Evolutionary conservation across 2,329 filamentous ascomycete species (phyloP), one percentile per base, ranked within the genome.

Genomic region (Exserohilum rostratum): DNA sequence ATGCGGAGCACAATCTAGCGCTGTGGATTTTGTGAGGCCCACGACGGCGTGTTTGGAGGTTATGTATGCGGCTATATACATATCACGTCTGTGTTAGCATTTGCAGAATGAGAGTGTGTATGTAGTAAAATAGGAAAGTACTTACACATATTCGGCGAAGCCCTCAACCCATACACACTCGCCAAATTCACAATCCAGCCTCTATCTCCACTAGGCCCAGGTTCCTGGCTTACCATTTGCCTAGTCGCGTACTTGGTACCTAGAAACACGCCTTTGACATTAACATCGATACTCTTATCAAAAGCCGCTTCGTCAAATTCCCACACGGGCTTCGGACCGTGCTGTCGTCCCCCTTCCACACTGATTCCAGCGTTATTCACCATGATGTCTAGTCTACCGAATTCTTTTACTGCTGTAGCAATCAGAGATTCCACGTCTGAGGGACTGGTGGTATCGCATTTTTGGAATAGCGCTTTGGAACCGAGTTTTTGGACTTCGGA

Each of bases 141-240:
- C 60, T 53, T 33, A 13, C 79, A 77, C 2, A 35, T 42, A 6
- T 39, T 47, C 3, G 53, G 33, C 59, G 66, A 1, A 58, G 53
- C 78, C 5, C 80, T 71, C 15, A 83, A 45, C 10, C 81, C 82
- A 40, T 77, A 77, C 60, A 85, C 79, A 50, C 77, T 81, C 0
- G 82, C 74, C 2, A 84, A 70, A 62, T 86, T 86, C 55, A 86
- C 75, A 60, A 86, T 86, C 61, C 75, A 74, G 3, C 83, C 84
- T 29, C 82, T 69, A 49, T 74, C 69, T 11, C 68, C 68, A 25
- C 38, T 62, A 17, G 59, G 20, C 3, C 72, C 66, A 0, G 72
- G 74, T 0, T 77, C 69, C 56, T 86, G 83, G 6, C 71, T 69
- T 10, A 83, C 67, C 80, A 85, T 84, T 56, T 83, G 82, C 0